Base-by-base conservation (phyloP, 495 filamentous ascomycete genomes). In the Neurospora sp. region DNA sequence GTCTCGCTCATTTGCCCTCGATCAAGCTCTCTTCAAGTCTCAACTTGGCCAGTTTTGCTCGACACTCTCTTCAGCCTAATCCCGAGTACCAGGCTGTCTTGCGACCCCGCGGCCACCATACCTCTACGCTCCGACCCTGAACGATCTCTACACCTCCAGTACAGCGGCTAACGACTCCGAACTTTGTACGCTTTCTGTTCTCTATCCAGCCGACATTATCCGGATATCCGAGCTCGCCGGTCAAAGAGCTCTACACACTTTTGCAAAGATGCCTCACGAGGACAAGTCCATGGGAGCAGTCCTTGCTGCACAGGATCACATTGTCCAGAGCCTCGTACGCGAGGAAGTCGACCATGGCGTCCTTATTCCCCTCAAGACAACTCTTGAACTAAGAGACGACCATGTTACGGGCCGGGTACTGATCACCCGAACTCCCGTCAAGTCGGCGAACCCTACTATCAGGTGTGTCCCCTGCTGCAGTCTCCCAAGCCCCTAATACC, bases 331-430 rank as follows among this genome's bases (percentile, higher is more conserved):
- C 27, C 76, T 83, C 39, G 38, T 82, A n/a, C 75, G 72, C 16
- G 71, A 73, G 4, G 77, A 83, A 39, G 62, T 83, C 18, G 75
- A 83, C 39, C 75, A 77, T 40, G 82, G 82, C 3, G 81, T 83
- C 20, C 80, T 90, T 37, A 81, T 89, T 31, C 85, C 88, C 27
- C 78, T 90, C 18, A 89, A 88, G 78, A 89, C 89, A 2, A 81
- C 82, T 6, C 82, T 86, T 20, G 89, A 90, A 76, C 77, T 87
- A 23, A 80, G 82, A 70, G 84, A 87, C 69, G 83, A 85, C 66
- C 79, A 85, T 39, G 73, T 75, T 20, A 81, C 85, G 71, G 84
- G 85, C 27, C 77, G 82, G 35, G 84, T 88, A 37, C 88, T 87
- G 72, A 83, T 88, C 23, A 85, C 88, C 20, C 82, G 85, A 46